Evolutionary conservation across 164 flowering plant genomes (phyloP), one percentile per base, ranked within the genome.

Genomic region (Brasenia schreberi): DNA sequence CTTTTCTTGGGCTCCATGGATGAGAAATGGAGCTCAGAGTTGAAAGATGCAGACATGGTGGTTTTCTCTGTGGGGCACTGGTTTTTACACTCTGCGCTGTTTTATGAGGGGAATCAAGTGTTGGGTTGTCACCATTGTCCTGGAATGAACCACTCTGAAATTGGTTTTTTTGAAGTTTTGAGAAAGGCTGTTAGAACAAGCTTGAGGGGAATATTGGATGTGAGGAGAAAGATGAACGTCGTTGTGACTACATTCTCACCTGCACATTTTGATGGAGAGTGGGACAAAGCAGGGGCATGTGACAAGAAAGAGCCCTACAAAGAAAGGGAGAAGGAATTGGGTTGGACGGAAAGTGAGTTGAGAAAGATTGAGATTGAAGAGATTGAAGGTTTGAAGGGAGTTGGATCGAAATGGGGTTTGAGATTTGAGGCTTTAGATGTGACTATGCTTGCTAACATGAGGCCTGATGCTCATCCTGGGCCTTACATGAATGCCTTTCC

Each of bases 401-500:
- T 68, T n/a, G 69, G 61, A 5, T 42, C 68, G 33, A 52, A 67
- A 58, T 43, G 64, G 43, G 63, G 63, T n/a, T 56, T 81, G 43
- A 81, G 83, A 52, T 5, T 87, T 3, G 80, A 84, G 71, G 84
- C 82, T 6, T 63, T 94, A 77, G 99, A 94, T 69, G 84, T 91
- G 42, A 85, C 93, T 16, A 75, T 73, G 61, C 66, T 94, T 59
- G 71, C 97, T 0, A 33, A 81, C 59, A 66, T 94, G 85, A 83
- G 99, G 69, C 93, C 97, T 0, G 99, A 94, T 62, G 97, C 90
- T 5, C 99, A 94, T 63, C 99, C 99, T 0, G 99, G 99, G 3
- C 97, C 97, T 7, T 94, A 91, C 66, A 86, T 91, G 97, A 17
- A 89, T 65, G 84, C 89, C 5, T 60, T 60, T 17, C 63, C 63